Evolutionary conservation across 2,329 filamentous ascomycete genomes (phyloP), one percentile per base, ranked within the genome.

Genomic region (Colletotrichum agaves): DNA sequence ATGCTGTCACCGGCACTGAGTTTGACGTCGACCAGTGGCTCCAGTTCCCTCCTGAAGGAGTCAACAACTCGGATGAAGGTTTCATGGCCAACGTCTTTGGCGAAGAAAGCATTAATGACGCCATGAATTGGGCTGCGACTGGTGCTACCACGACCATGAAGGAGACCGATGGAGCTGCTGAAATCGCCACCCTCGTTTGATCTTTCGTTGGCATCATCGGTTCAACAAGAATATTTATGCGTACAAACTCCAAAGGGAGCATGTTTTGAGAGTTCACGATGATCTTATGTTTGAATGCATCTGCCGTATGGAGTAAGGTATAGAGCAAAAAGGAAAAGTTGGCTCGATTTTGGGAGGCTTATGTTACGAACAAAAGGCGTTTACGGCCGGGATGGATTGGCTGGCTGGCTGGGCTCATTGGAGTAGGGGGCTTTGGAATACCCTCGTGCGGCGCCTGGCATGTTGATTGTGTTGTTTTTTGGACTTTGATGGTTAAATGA

Each of bases 1-100:
- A 84, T 70, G 82, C 82, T 19, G 78, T 86, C 4, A 78, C 83
- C 15, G 84, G 81, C 5, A 82, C 84, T 8, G 85, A 86, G 68
- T 83, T 88, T 66, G 85, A 88, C 62, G 85, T 88, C 60, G 85
- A 87, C 64, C 85, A 88, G 71, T 88, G 85, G 84, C 78, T 88
- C 21, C 84, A 88, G 67, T 88, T 87, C 69, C 85, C 85, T 5
- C 80, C 81, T 2, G 85, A 87, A 56, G 83, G 81, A 6, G 79
- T 79, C 11, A 81, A 78, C 66, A 77, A 75, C 39, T 72, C 74
- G 7, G 80, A 79, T n/a, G 80, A 80, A 27, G 75, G 75, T 23
- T 72, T 80, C 50, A 77, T 79, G 71, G 74, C 74, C 6, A 76
- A 74, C 5, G 73, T 80, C 23, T 77, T 80, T 58, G 73, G 69